These are phyloP conservation scores for Jackrogersella minutella DNA, from an alignment of 495 filamentous ascomycete species.

Conservation along the genomic window DNA sequence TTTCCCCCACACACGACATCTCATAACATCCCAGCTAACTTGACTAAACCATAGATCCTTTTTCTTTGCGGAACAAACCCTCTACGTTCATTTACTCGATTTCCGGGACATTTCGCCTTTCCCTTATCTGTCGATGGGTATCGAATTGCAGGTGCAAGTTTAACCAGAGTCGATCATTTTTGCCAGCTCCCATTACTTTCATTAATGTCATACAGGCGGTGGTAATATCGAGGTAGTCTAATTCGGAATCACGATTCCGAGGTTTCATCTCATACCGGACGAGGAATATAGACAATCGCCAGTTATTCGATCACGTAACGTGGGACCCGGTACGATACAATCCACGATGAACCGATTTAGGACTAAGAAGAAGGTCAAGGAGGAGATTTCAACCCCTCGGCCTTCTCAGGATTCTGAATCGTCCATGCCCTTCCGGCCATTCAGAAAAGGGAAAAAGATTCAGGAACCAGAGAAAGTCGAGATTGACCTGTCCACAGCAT, in stretches of 20 bases:
- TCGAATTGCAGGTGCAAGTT: not conserved
- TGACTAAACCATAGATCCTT: constrained; percentile 9
- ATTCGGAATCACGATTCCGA: not conserved
- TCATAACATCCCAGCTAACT: not conserved
- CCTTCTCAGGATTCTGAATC: constrained; percentile 62
- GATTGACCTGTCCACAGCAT: constrained; percentile 73
- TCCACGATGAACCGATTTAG: constrained; percentile 76
- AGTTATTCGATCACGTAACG: not conserved
- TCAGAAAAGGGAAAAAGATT: constrained; percentile 65
- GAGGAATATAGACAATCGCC: not conserved
- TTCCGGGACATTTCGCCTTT: not conserved
- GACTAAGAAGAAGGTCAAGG: constrained; percentile 73
- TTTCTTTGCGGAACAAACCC: not conserved
- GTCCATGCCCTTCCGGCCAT: constrained; percentile 61
- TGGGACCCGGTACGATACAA: not conserved
- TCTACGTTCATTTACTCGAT: constrained; percentile 11
- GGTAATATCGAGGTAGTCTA: not conserved
- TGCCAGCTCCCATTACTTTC: constrained; percentile 8
- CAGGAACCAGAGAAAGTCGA: constrained; percentile 67
- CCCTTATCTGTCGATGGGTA: not conserved
- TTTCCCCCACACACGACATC: constrained; percentile 20
- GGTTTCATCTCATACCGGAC: constrained; percentile 9
- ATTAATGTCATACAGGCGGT: constrained; percentile 16
- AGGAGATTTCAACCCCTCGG: constrained; percentile 57
- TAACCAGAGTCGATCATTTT: constrained; percentile 31